Conservation (phyloP, 208 protist species). For the Acanthamoeba divionensis region DNA sequence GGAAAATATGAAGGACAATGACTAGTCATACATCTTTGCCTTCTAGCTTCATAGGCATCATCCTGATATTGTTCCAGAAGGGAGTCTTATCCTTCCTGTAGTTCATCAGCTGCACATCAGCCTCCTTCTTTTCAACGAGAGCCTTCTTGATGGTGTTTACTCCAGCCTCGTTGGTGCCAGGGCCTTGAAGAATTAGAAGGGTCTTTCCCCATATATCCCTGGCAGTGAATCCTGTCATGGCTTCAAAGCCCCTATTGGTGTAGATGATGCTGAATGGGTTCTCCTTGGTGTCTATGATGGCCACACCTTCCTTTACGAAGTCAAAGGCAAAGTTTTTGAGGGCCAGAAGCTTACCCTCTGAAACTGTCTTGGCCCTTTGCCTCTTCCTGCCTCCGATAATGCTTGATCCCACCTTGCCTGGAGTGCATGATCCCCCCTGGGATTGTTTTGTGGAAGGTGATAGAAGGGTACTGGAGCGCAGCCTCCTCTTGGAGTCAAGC, state of each 20-base stretch:
- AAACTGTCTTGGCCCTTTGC: background rate
- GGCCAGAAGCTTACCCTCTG: background rate
- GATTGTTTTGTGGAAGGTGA: too few species aligned
- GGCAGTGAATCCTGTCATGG: background rate
- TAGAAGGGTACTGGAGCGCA: background rate
- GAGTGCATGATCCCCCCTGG: too few species aligned
- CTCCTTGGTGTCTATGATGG: background rate
- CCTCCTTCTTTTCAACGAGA: background rate
- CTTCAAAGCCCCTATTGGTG: background rate
- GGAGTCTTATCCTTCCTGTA: background rate
- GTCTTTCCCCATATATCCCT: background rate
- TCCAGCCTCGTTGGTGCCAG: conserved; percentile 9
- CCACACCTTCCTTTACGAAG: background rate
- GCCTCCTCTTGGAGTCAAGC: background rate
- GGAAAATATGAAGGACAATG: background rate
- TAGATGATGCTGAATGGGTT: background rate
- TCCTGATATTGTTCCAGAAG: conserved; percentile 1
- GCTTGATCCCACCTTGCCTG: too few species aligned
- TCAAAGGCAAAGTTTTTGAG: background rate
- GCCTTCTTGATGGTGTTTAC: background rate
- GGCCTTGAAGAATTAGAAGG: background rate
- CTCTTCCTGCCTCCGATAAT: background rate
- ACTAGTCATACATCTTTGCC: too few species aligned
- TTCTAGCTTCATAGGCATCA: background rate
- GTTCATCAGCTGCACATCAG: background rate